Evolutionary conservation across 2,329 filamentous ascomycete species (phyloP), one percentile per base, ranked within the genome.

Genomic region (Ramularia endophylla): DNA sequence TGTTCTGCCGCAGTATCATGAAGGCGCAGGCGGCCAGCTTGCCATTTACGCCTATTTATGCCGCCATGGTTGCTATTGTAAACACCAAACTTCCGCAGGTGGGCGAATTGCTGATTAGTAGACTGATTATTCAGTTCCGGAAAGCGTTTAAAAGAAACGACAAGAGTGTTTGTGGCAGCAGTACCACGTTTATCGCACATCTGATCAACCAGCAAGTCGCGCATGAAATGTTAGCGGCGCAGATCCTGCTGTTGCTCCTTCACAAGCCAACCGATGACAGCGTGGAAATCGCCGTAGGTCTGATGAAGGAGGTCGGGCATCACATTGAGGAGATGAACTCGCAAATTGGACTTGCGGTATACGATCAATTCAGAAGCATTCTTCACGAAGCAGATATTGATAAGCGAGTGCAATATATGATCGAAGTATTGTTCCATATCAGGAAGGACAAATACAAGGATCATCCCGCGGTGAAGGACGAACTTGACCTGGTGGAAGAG

Each of bases 391-490:
- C 88, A 32, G 89, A 92, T 59, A 95, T 98, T 62, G 90, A 97
- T 61, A 95, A 95, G 73, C 78, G 92, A 51, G 89, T 90, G n/a
- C 92, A 98, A 67, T 98, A 97, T 67, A 95, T 95, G 86, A 90
- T 98, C 43, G 92, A 98, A 64, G 92, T 97, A 5, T 69, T 98
- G 31, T 98, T 98, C 63, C 89, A 98, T 68, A 84, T 95, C 41
- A 80, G 92, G 50, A 95, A 95, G 66, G 90, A 97, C 67, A 85
- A 85, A 57, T 98, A 94, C 73, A 95, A 95, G 70, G 88, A 97
- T 57, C 88, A 97, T 57, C 87, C 83, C 13, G 83, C 88, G 1
- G 72, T 97, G 55, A 89, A 82, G 63, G 89, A 95, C 60, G 92
- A 98, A 62, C 71, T 98, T 43, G 92, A 98, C 65, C 66, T 98